Base-by-base conservation (phyloP, 345 rosid species). In the Hibiscus tridactylites region DNA sequence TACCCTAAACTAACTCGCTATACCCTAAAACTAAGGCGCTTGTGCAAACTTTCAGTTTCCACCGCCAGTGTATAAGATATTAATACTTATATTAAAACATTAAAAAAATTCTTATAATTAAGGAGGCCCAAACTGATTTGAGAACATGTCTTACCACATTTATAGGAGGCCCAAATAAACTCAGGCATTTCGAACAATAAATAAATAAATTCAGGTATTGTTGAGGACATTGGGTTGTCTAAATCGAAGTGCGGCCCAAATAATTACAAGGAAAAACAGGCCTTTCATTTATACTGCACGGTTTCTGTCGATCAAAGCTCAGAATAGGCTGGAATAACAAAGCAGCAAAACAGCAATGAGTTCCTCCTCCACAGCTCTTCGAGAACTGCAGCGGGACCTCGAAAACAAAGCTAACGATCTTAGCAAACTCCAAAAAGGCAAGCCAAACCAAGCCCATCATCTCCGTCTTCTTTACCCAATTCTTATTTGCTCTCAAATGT, bases 371-470 rank as follows among this genome's bases (percentile, higher is more conserved):
- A 35, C 85, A 44, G 87, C 92, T 15, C 71, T 87, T 71, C 85
- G 88, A 33, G 97, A 94, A 49, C 77, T 90, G 21, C 97, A 93
- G 84, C 85, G 88, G 47, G 98, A 93, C 58, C 86, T 90, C 21
- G 98, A 91, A 77, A 84, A 78, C 81, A 93, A 87, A 73, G 97
- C 94, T 24, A 87, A 87, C 42, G 97, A 86, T 77, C 89, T 93
- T 56, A 87, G 92, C 68, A 91, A 90, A 73, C 82, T 88, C 61
- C 96, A 91, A 57, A 91, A 91, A 90, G 98, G 98, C 62, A 82
- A 62, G 62, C 37, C 15, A 53, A 49, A 2, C 4, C 28, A 1
- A 35, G 10, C 11, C 65, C 58, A 31, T 21, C 4, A 52, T 44
- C 70, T 29, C 24, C 24, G 24, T 17, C 44, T n/a, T 65, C 4